These are phyloP conservation scores for Chlorella sp. DNA, from an alignment of 139 green algal species.

Conservation along the genomic window DNA sequence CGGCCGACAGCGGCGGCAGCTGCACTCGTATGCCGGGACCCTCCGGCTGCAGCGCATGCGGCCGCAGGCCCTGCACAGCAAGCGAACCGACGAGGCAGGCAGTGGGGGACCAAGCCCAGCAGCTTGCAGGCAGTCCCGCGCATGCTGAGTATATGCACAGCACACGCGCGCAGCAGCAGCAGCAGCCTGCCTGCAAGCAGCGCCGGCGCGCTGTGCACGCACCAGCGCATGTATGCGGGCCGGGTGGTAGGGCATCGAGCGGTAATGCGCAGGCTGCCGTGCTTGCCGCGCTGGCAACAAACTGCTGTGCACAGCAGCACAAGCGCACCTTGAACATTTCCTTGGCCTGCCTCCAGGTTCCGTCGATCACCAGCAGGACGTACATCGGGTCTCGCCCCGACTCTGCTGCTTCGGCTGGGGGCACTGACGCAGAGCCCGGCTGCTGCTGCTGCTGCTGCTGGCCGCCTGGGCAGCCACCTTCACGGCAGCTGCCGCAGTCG, in stretches of 20 bases:
- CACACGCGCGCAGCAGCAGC: too few species aligned
- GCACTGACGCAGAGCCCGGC: background rate
- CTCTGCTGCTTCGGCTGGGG: background rate
- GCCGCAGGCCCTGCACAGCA: background rate
- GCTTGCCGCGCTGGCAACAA: background rate
- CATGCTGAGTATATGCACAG: too few species aligned
- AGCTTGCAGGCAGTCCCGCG: too few species aligned
- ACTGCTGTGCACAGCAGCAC: background rate
- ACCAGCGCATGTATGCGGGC: too few species aligned
- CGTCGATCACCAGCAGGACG: conserved; percentile 12
- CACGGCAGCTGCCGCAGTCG: background rate
- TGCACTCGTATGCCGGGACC: conserved; percentile 11
- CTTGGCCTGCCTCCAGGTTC: conserved; percentile 29
- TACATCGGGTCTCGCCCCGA: background rate
- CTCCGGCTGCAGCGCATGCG: background rate
- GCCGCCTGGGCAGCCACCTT: too few species aligned
- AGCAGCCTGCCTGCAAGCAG: too few species aligned
- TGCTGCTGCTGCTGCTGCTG: background rate
- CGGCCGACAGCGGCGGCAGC: background rate
- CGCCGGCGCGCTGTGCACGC: too few species aligned
- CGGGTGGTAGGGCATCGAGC: too few species aligned
- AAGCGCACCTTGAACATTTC: conserved; percentile 8
- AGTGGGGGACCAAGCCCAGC: too few species aligned
- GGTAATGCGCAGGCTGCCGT: background rate
- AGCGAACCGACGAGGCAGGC: too few species aligned